These are phyloP conservation scores for Fusarium scirpi DNA, from an alignment of 2,329 filamentous ascomycete genomes.

Conservation along the genomic window DNA sequence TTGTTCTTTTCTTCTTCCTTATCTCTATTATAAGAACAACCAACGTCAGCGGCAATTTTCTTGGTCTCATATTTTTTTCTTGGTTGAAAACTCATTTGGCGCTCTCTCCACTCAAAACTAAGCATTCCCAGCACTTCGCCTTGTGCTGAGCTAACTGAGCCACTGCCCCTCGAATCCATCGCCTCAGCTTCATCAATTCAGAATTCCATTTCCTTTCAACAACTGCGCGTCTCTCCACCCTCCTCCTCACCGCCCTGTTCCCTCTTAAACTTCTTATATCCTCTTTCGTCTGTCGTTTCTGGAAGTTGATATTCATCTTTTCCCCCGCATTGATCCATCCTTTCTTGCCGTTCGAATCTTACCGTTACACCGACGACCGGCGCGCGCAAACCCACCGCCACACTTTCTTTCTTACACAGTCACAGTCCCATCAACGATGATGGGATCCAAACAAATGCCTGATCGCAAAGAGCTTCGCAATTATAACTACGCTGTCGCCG, in stretches of 20 bases:
- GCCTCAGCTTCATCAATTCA: constrained; percentile 18
- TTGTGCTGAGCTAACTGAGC: constrained; percentile 38
- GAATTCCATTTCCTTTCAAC: constrained; percentile 27
- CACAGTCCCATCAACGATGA: constrained; percentile 37
- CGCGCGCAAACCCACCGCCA: constrained; percentile 29
- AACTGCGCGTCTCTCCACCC: constrained; percentile 25
- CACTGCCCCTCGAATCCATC: constrained; percentile 26
- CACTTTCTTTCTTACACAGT: constrained; percentile 18
- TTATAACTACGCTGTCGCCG: constrained; percentile 82
- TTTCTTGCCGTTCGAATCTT: neutral
- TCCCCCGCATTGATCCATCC: constrained; percentile 1
- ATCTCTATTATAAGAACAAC: neutral
- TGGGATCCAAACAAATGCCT: constrained; percentile 58
- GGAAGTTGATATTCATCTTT: constrained; percentile 16
- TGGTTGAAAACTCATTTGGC: neutral
- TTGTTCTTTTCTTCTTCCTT: neutral
- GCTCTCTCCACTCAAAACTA: constrained; percentile 29
- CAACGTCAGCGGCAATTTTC: constrained; percentile 24
- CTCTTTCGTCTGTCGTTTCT: constrained; percentile 34
- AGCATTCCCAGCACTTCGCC: constrained; percentile 31
- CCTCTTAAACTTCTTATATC: constrained; percentile 14
- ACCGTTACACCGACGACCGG: constrained; percentile 25
- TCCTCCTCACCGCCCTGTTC: constrained; percentile 27
- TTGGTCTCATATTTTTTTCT: neutral
- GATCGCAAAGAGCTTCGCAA: constrained; percentile 72